phyloP scores from a whole-genome alignment of 352 stramenopile genomes.

The Phytophthora sp. region DNA sequence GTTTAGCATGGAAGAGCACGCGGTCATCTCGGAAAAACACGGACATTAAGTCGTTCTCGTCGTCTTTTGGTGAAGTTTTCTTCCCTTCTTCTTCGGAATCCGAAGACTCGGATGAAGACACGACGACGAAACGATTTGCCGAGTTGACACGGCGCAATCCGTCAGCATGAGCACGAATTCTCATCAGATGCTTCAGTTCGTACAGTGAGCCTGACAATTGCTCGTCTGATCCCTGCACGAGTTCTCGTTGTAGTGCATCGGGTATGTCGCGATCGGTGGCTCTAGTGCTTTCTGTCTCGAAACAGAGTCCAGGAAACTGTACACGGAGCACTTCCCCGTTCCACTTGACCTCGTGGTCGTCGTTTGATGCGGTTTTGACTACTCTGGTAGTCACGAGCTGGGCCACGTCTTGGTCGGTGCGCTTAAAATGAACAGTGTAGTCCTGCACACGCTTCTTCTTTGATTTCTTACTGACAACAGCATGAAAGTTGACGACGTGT shows the following conservation, averaged over 20 bases:
- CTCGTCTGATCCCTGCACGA: not conserved
- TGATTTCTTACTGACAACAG: slow-evolving; percentile 16
- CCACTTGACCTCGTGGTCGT: slow-evolving; percentile 45
- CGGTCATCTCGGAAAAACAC: slow-evolving; percentile 58
- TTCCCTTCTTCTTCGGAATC: slow-evolving; percentile 36
- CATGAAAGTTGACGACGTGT: not conserved
- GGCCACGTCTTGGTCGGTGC: slow-evolving; percentile 12
- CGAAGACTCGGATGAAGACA: slow-evolving; percentile 49
- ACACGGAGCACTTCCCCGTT: slow-evolving; percentile 48
- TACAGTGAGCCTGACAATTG: slow-evolving; percentile 44
- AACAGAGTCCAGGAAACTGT: slow-evolving; percentile 23
- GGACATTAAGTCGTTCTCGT: slow-evolving; percentile 25
- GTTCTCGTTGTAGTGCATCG: slow-evolving; percentile 2
- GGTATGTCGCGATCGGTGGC: not conserved
- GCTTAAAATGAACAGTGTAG: slow-evolving; percentile 46
- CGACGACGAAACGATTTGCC: slow-evolving; percentile 45
- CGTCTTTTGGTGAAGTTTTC: slow-evolving; percentile 28
- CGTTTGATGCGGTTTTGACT: slow-evolving; percentile 10
- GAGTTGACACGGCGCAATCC: slow-evolving; percentile 62
- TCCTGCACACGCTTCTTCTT: slow-evolving; percentile 42
- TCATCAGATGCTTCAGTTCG: slow-evolving; percentile 49
- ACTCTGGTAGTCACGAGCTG: slow-evolving; percentile 6
- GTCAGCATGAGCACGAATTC: slow-evolving; percentile 55
- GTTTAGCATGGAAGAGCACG: slow-evolving; percentile 51
- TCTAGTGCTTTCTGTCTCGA: not conserved